Evolutionary conservation across 371 early-diverging fungal genomes (phyloP).

Genomic region (Lichtheimia hyalospora): DNA sequence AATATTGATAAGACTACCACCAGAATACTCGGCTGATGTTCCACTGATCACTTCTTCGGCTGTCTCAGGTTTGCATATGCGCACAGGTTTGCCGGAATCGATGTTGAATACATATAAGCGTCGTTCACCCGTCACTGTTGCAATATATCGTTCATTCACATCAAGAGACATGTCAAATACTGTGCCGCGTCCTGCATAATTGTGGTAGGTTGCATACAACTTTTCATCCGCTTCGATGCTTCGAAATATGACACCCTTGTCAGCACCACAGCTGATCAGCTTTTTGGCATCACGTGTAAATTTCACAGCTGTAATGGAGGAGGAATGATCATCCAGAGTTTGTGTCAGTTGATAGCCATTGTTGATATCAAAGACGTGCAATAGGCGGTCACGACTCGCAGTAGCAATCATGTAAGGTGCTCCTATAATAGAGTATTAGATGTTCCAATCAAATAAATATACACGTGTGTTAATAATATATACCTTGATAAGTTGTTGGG

Average conservation of each 20-base stretch:
- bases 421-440: slow-evolving; percentile 7
- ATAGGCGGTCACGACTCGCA: slow-evolving; percentile 77
- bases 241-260: slow-evolving; percentile 83
- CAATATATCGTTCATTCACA: slow-evolving; percentile 54
- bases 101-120: slow-evolving; percentile 63
- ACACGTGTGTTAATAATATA: background rate
- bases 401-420: slow-evolving; percentile 67
- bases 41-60: slow-evolving; percentile 52
- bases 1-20: slow-evolving; percentile 63
- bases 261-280: slow-evolving; percentile 82
- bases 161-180: slow-evolving; percentile 76
- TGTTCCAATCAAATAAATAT: background rate
- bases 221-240: slow-evolving; percentile 16
- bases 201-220: slow-evolving; percentile 62
- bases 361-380: slow-evolving; percentile 77
- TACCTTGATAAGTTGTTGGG: slow-evolving; percentile 9
- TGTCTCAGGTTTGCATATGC: slow-evolving; percentile 60
- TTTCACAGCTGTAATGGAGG: slow-evolving; percentile 76
- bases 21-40: slow-evolving; percentile 50
- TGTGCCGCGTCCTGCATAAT: slow-evolving; percentile 71
- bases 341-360: slow-evolving; percentile 64
- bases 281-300: slow-evolving; percentile 65
- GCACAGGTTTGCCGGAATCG: slow-evolving; percentile 69
- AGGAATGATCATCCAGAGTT: slow-evolving; percentile 86
- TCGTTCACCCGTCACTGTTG: slow-evolving; percentile 72